Percentiles rank a stretch among this genome's conserved stretches.
Conservation (phyloP, 805 yeast genomes). For the Cyberlindnera subsufficiens region DNA sequence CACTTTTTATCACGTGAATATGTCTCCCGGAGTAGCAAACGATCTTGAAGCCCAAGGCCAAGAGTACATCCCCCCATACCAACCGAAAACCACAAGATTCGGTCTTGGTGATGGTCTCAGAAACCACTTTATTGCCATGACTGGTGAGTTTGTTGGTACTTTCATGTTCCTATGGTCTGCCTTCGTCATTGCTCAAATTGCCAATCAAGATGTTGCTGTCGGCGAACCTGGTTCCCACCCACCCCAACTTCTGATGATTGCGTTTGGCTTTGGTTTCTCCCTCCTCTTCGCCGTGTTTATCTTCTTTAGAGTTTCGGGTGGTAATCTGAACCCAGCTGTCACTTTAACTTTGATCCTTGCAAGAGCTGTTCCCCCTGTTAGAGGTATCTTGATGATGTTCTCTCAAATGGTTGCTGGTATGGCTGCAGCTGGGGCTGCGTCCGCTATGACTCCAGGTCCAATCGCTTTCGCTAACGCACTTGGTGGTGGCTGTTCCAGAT, state of each 20-base stretch:
- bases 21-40: neutral
- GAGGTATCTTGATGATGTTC: slow-evolving; percentile 59
- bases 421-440: slow-evolving; percentile 88
- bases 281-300: slow-evolving; percentile 68
- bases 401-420: slow-evolving; percentile 80
- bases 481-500: slow-evolving; percentile 64
- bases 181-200: slow-evolving; percentile 75
- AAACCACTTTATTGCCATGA: slow-evolving; percentile 61
- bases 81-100: slow-evolving; percentile 28
- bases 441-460: slow-evolving; percentile 79
- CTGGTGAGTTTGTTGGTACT: slow-evolving; percentile 84
- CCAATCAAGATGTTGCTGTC: slow-evolving; percentile 49
- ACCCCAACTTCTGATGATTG: slow-evolving; percentile 66
- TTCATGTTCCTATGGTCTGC: slow-evolving; percentile 81
- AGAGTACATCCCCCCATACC: slow-evolving; percentile 35
- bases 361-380: slow-evolving; percentile 65
- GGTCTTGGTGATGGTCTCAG: slow-evolving; percentile 37
- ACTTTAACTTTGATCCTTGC: slow-evolving; percentile 68
- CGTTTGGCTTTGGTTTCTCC: slow-evolving; percentile 83
- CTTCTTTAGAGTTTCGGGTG: slow-evolving; percentile 77
- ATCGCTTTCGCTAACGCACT: slow-evolving; percentile 64
- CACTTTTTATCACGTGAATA: neutral
- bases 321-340: slow-evolving; percentile 87
- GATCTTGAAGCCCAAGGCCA: slow-evolving; percentile 39
- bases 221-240: slow-evolving; percentile 46